A percentile compares a stretch with the other conserved stretches of the same genome.
Evolutionary conservation across 305 asterid species (phyloP).

Genomic region (Salvia sclarea): DNA sequence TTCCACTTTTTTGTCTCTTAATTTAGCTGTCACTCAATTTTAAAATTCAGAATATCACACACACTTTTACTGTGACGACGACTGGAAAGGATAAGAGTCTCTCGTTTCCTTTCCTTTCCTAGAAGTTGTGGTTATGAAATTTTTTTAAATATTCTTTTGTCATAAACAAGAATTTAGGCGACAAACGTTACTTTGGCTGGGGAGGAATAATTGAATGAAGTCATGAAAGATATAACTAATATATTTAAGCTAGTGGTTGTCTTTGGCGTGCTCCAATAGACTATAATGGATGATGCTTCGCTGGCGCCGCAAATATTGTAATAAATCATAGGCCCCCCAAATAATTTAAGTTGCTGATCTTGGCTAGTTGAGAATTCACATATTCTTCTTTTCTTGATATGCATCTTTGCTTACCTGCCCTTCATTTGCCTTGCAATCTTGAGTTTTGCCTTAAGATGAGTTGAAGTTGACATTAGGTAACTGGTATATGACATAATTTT

Average conservation of each 20-base stretch:
- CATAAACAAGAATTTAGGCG: background rate
- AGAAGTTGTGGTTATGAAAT: background rate
- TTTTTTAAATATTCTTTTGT: background rate
- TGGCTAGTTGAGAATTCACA: background rate
- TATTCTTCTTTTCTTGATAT: background rate
- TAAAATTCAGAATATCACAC: background rate
- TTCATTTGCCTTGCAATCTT: background rate
- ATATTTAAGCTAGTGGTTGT: slow-evolving; percentile 8
- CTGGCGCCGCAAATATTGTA: slow-evolving; percentile 12
- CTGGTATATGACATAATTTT: too few species aligned
- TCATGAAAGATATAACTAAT: background rate
- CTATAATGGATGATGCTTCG: background rate
- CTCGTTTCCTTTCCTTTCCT: background rate
- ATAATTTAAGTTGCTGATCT: background rate
- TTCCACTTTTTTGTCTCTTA: background rate
- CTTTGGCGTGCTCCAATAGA: background rate
- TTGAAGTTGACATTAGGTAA: too few species aligned
- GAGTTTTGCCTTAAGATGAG: background rate
- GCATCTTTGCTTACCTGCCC: background rate
- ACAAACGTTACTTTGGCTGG: background rate
- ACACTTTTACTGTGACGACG: background rate
- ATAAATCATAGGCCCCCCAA: background rate
- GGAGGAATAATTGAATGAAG: slow-evolving; percentile 15
- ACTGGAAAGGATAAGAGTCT: background rate
- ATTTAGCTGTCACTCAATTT: background rate